These are phyloP conservation scores for Rubroboletus satanas DNA, from an alignment of 768 basidiomycete species.

Conservation along the genomic window DNA sequence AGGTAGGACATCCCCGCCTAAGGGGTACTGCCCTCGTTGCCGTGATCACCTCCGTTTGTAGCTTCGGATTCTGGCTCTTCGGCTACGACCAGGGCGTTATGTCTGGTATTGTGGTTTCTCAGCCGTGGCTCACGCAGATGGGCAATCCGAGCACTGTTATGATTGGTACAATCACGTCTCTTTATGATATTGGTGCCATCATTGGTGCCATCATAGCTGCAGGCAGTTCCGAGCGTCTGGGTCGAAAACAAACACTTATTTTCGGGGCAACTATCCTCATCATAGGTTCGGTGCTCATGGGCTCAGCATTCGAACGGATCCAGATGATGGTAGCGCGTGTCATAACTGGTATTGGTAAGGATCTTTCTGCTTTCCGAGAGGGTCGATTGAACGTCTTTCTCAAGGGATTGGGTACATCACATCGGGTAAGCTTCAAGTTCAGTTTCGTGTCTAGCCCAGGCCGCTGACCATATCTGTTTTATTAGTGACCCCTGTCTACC, in stretches of 20 bases:
- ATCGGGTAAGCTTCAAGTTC: background rate
- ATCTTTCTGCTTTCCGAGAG: background rate
- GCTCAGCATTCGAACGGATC: conserved; percentile 7
- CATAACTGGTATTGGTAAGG: conserved; percentile 5
- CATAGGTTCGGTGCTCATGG: conserved; percentile 12
- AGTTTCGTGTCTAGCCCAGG: background rate
- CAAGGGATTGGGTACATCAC: conserved; percentile 14
- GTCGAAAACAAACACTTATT: conserved; percentile 11
- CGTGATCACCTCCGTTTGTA: conserved; percentile 15
- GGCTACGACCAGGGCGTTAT: conserved; percentile 18
- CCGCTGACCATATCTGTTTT: background rate
- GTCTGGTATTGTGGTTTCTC: conserved; percentile 13
- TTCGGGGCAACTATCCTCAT: conserved; percentile 6
- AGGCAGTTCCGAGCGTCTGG: conserved; percentile 10
- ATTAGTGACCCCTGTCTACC: conserved; percentile 11
- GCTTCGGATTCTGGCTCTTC: conserved; percentile 14
- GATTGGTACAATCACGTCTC: conserved; percentile 16
- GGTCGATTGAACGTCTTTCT: background rate
- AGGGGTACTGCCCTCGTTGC: conserved; percentile 9
- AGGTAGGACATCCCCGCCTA: conserved; percentile 10
- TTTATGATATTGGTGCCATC: conserved; percentile 15
- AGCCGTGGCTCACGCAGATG: conserved; percentile 13
- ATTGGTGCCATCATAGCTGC: conserved; percentile 13
- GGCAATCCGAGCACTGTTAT: conserved; percentile 13
- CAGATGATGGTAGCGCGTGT: conserved; percentile 15